Base-by-base conservation (phyloP, 148 eudicot genomes). In the Oxyria digyna region DNA sequence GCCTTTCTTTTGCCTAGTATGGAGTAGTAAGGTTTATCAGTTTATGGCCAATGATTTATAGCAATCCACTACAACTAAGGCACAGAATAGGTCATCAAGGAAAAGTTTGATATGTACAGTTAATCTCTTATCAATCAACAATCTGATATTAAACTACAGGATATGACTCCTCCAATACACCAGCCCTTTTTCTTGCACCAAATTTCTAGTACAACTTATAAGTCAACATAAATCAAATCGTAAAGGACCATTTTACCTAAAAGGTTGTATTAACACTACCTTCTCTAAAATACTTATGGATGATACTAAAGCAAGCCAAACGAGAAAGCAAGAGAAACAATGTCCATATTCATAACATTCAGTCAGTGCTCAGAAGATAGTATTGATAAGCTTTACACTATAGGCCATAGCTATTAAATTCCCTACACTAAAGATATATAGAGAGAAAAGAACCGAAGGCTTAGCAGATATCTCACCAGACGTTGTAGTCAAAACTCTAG, bases 1-100 rank as follows among this genome's bases (percentile, higher is more conserved):
- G 72, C 83, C 76, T 83, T 84, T 69, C 89, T 83, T 80, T 88
- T 85, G 64, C 81, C 89, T 85, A 42, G 37, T 55, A 80, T 15
- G 42, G 12, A 75, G 87, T 85, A 42, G 37, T 55, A 80, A 15
- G 42, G 12, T 73, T 23, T 18, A 18, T 12, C 6, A 42, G 12
- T 74, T 23, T 18, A 26, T 12, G 3, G 32, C n/a, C 69, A 31
- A 24, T 29, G 41, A 2, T n/a, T 62, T 62, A 67, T n/a, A 57
- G 64, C 18, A 57, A 27, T 57, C 35, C 35, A 57, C 20, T 57
- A 26, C 23, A 4, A 57, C 27, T 27, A 26, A 26, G 17, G 35
- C 64, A 57, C 64, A 27, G 2, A 27, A 27, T 57, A 54, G 14
- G 15, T 23, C 15, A 24, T 49, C 33, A 57, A 1, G 20, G 29